phyloP scores from a whole-genome alignment of 1,139 yeast genomes.

The Debaryomycetaceae sp. region DNA sequence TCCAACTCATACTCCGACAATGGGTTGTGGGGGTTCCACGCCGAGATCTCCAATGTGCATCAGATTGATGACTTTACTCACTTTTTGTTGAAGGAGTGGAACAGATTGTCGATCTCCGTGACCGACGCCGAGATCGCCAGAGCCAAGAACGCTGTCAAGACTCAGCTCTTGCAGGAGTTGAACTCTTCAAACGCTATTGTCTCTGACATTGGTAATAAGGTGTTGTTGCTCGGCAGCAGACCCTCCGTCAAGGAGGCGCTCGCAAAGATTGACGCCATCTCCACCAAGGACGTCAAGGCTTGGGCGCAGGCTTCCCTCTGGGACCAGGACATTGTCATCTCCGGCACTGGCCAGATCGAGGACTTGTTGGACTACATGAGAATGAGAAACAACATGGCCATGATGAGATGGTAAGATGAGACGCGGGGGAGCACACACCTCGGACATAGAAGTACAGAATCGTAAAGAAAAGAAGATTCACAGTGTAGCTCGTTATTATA shows the following conservation, averaged over 20 bases:
- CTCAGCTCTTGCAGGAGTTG: slow-evolving; percentile 49
- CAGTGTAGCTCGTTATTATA: slow-evolving; percentile 26
- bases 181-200: slow-evolving; percentile 48
- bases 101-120: slow-evolving; percentile 71
- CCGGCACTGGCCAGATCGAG: slow-evolving; percentile 84
- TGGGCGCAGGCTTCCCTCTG: slow-evolving; percentile 76
- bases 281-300: slow-evolving; percentile 54
- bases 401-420: slow-evolving; percentile 60
- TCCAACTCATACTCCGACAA: slow-evolving; percentile 67
- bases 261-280: slow-evolving; percentile 59
- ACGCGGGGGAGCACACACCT: background rate
- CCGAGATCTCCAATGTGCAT: slow-evolving; percentile 55
- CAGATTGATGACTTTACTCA: slow-evolving; percentile 72
- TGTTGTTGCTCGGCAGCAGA: slow-evolving; percentile 59
- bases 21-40: slow-evolving; percentile 80
- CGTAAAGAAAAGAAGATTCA: background rate
- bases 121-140: slow-evolving; percentile 75
- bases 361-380: slow-evolving; percentile 77
- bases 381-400: slow-evolving; percentile 82
- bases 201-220: slow-evolving; percentile 55
- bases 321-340: slow-evolving; percentile 80
- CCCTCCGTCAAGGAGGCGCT: slow-evolving; percentile 56
- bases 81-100: slow-evolving; percentile 81
- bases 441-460: background rate
- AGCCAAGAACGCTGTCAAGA: slow-evolving; percentile 68